Evolutionary conservation across 1,284 basidiomycete genomes (phyloP), one percentile per base, ranked within the genome.

Genomic region (Rhizopogon hawkerae): DNA sequence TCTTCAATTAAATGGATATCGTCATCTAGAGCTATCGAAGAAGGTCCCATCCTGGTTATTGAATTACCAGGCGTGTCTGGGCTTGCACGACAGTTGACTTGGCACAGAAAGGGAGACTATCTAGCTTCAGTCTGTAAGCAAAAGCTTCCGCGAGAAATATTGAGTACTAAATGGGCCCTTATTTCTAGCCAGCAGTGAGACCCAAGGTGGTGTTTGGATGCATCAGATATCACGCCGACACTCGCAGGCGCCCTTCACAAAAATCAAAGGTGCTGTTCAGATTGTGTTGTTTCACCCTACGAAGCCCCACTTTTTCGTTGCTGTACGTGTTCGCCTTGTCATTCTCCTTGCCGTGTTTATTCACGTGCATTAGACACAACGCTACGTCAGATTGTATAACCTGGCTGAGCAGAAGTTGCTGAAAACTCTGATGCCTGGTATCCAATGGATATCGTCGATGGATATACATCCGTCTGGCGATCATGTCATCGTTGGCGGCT

Each of bases 41-140:
- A 79, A 52, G 66, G 65, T 6, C 73, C 85, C 16, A 71, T 81
- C 55, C 69, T 89, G 38, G 81, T 77, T 3, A 62, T 88, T 48
- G 69, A 67, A 38, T 66, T 89, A 34, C 83, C 83, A 11, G 59
- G 75, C 14, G 74, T 75, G 8, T 89, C 92, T 13, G 91, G 90
- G 5, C 73, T 88, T 41, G 80, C 88, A 7, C 89, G 83, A 64
- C 90, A 96, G 61, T 76, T 98, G 11, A 70, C 85, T 34, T 98
- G 94, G 93, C 96, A 99, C 68, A 76, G 86, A 54, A 85, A 87
- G 62, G 96, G 96, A 47, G 96, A 99, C 68, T 99, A 99, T 65
- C 77, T 98, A 58, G 84, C 95, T 47, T 93, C 90, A 44, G 92
- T 98, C 50, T 83, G 84, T 87, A 63, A 67, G 86, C 76, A 38